Conservation (phyloP, 2,329 filamentous ascomycete genomes). For the Exophiala spinifera region DNA sequence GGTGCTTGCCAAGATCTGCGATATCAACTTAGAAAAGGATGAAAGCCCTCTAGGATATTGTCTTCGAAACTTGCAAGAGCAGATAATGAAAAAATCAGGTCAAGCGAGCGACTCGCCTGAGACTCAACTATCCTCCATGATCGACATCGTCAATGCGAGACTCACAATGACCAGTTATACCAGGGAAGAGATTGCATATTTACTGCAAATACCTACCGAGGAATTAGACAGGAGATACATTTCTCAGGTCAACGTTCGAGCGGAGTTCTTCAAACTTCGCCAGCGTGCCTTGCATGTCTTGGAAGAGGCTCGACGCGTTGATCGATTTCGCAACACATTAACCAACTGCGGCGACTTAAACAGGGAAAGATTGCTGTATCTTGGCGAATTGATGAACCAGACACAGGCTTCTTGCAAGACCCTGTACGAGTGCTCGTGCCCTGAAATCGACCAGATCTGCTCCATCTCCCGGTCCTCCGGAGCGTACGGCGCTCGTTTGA, state of each 20-base stretch:
- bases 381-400: conserved; percentile 82
- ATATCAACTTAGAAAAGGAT: conserved; percentile 70
- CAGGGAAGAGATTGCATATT: conserved; percentile 73
- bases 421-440: conserved; percentile 85
- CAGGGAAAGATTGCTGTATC: conserved; percentile 65
- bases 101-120: conserved; percentile 50
- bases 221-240: conserved; percentile 77
- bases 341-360: conserved; percentile 48
- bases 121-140: conserved; percentile 70
- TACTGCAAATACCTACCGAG: conserved; percentile 65
- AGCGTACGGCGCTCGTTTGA: conserved; percentile 65
- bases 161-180: conserved; percentile 82
- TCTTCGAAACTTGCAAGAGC: conserved; percentile 81
- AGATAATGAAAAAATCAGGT: conserved; percentile 62
- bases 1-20: conserved; percentile 60
- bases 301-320: conserved; percentile 79
- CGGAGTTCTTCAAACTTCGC: conserved; percentile 80
- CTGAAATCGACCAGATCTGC: conserved; percentile 86
- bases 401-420: conserved; percentile 86
- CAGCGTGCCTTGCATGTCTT: conserved; percentile 91
- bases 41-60: conserved; percentile 78
- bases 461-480: conserved; percentile 72
- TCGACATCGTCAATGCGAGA: conserved; percentile 65
- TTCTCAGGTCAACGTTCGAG: conserved; percentile 82
- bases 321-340: conserved; percentile 76